A percentile compares a stretch with the other conserved stretches of the same genome.
Evolutionary conservation across 192 early-diverging fungal genomes (phyloP).

Genomic region (Coemansia sp.): DNA sequence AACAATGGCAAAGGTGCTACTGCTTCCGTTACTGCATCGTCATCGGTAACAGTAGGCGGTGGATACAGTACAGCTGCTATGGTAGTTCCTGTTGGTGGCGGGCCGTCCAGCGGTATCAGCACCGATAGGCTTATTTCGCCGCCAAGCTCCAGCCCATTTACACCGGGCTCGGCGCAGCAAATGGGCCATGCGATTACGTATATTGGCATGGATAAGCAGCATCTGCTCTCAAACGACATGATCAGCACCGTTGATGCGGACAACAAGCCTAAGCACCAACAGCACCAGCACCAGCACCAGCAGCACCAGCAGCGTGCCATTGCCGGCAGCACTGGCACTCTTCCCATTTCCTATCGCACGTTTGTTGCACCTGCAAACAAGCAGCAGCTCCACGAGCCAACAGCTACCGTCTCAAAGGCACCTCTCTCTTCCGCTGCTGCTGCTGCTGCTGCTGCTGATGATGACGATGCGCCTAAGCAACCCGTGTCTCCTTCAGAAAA

Average conservation of each 20-base stretch:
- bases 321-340: slow-evolving; percentile 26
- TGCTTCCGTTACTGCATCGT: slow-evolving; percentile 1
- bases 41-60: slow-evolving; percentile 2
- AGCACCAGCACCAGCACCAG: neutral
- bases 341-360: slow-evolving; percentile 38
- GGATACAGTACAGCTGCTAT: slow-evolving; percentile 3
- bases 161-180: slow-evolving; percentile 24
- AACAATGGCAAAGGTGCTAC: neutral
- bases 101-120: no score
- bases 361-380: slow-evolving; percentile 18
- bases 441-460: neutral
- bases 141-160: slow-evolving; percentile 27
- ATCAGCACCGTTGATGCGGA: slow-evolving; percentile 21
- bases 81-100: slow-evolving; percentile 17
- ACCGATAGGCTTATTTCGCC: slow-evolving; percentile 22
- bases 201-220: slow-evolving; percentile 33
- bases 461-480: neutral
- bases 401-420: neutral
- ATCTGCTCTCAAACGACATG: slow-evolving; percentile 37
- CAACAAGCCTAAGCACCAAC: slow-evolving; percentile 20
- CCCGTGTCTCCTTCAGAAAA: neutral
- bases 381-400: slow-evolving; percentile 6
- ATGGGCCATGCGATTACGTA: slow-evolving; percentile 14
- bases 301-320: slow-evolving; percentile 6
- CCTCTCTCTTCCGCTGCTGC: neutral